Evolutionary conservation across 179 eudicot species (phyloP).

Genomic region (Camellia oleifera): DNA sequence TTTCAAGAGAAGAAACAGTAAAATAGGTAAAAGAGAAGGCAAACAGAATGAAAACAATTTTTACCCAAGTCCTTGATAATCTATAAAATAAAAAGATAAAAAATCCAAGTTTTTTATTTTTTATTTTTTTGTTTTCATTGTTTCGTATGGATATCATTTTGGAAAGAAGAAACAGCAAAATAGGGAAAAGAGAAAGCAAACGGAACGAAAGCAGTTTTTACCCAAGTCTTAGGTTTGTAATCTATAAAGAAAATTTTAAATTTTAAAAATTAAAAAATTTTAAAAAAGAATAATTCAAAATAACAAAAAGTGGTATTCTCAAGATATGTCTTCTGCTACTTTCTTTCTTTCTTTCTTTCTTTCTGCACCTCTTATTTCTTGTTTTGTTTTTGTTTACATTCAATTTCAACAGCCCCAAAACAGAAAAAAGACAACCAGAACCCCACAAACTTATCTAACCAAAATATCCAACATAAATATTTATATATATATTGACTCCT

Average conservation of each 20-base stretch:
- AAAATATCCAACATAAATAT: too few species aligned
- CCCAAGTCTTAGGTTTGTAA: neutral
- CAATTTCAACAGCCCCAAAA: neutral
- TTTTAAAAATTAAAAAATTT: too few species aligned
- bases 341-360: neutral
- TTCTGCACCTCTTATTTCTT: neutral
- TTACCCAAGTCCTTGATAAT: neutral
- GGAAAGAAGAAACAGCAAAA: too few species aligned
- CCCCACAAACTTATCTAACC: neutral
- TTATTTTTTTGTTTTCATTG: too few species aligned
- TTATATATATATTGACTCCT: too few species aligned
- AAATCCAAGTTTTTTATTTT: neutral
- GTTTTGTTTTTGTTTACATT: neutral
- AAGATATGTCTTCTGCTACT: constrained; percentile 7
- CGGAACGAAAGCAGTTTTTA: neutral
- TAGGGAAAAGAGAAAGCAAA: neutral
- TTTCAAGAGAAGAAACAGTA: neutral
- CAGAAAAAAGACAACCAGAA: neutral
- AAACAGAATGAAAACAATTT: neutral
- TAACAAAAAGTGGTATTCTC: neutral
- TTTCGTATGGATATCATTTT: too few species aligned
- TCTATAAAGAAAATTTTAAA: too few species aligned
- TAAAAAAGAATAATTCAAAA: too few species aligned
- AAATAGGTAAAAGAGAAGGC: neutral
- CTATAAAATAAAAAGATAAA: too few species aligned